Evolutionary conservation across 2,329 filamentous ascomycete genomes (phyloP).

Genomic region (Zymoseptoria passerinii): DNA sequence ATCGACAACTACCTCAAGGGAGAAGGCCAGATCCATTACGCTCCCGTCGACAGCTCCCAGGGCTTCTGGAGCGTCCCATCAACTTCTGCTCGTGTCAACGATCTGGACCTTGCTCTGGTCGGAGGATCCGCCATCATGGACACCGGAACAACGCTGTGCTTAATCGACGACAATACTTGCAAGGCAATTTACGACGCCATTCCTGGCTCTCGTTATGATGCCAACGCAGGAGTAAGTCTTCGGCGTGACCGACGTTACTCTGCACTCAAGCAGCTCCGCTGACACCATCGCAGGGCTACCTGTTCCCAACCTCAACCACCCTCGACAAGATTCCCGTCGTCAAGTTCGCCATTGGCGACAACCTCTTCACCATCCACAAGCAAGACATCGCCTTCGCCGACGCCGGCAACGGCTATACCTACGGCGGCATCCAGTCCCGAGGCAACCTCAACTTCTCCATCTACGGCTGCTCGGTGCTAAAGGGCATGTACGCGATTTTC

Average conservation of each 20-base stretch:
- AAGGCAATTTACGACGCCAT: conserved; percentile 57
- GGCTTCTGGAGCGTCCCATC: conserved; percentile 64
- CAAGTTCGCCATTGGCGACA: conserved; percentile 55
- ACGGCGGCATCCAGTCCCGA: conserved; percentile 58
- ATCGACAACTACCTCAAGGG: conserved; percentile 55
- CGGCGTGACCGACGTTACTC: neutral
- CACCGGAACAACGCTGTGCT: conserved; percentile 60
- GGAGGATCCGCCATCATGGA: conserved; percentile 62
- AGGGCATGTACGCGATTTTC: conserved; percentile 58
- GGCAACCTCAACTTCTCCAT: conserved; percentile 54
- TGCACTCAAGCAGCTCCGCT: neutral
- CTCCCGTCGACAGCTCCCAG: conserved; percentile 52
- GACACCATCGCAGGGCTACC: conserved; percentile 41
- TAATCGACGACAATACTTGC: conserved; percentile 55
- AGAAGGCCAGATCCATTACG: conserved; percentile 41
- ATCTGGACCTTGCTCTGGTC: conserved; percentile 41
- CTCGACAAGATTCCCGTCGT: conserved; percentile 51
- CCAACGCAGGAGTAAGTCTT: conserved; percentile 6
- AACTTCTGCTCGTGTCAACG: conserved; percentile 48
- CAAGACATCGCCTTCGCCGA: conserved; percentile 54
- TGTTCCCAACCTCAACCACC: conserved; percentile 50
- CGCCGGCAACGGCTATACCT: conserved; percentile 48
- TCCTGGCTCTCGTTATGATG: conserved; percentile 44
- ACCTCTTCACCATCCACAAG: conserved; percentile 53
- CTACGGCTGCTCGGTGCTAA: conserved; percentile 55